phyloP scores from a whole-genome alignment of 257 asterid genomes.

The Jasminum sambac region DNA sequence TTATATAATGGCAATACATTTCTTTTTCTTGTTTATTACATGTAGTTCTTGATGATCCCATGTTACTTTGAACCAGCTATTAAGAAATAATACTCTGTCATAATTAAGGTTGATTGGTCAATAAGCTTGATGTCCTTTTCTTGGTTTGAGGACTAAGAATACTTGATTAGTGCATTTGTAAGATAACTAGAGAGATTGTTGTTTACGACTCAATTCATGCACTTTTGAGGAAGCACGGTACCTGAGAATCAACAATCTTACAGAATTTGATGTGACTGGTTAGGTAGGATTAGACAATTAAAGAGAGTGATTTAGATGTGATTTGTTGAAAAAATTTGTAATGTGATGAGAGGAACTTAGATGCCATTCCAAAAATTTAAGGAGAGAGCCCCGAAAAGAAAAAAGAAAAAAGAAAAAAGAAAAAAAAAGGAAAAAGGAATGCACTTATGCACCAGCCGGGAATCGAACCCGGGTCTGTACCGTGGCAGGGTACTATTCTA shows the following conservation, averaged over 20 bases:
- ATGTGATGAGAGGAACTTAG: no score
- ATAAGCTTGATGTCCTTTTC: slow-evolving; percentile 27
- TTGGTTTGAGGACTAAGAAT: slow-evolving; percentile 47
- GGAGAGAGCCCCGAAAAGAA: no score
- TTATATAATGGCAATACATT: slow-evolving; percentile 20
- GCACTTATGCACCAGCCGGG: slow-evolving; percentile 85
- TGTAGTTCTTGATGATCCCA: slow-evolving; percentile 15
- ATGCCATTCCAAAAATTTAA: no score
- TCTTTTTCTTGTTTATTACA: slow-evolving; percentile 5
- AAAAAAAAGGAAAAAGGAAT: no score
- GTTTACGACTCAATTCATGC: slow-evolving; percentile 24
- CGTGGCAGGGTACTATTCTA: slow-evolving; percentile 77
- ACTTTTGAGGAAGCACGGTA: slow-evolving; percentile 18
- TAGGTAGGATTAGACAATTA: background rate
- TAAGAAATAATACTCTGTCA: slow-evolving; percentile 6
- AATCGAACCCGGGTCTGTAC: slow-evolving; percentile 81
- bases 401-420: no score
- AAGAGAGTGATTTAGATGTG: no score
- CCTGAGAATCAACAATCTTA: background rate
- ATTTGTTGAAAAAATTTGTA: no score
- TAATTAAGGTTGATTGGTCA: slow-evolving; percentile 21
- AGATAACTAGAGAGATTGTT: background rate
- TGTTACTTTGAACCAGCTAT: slow-evolving; percentile 22
- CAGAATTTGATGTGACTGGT: background rate
- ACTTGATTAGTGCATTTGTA: slow-evolving; percentile 31